Percentiles rank a stretch among this genome's conserved stretches.
These are phyloP conservation scores for Beauveria sp. DNA, from an alignment of 2,329 filamentous ascomycete genomes.

Conservation along the genomic window DNA sequence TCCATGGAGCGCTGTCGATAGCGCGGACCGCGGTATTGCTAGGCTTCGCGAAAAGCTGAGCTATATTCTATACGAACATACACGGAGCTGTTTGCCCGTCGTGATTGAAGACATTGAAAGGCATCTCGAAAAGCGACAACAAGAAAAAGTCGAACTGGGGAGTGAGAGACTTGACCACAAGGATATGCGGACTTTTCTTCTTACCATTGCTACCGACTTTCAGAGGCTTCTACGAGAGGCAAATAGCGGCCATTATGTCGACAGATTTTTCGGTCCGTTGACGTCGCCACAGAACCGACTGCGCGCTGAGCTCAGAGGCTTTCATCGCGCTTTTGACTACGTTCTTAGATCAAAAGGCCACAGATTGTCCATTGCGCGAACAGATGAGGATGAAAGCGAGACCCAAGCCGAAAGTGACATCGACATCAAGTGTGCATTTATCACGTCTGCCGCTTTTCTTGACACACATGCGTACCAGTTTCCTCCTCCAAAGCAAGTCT, in stretches of 20 bases:
- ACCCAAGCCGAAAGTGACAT: too few species aligned
- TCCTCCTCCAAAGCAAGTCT: background rate
- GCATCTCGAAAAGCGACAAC: background rate
- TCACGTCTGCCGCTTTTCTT: background rate
- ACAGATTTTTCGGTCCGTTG: conserved; percentile 8
- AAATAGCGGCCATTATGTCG: conserved; percentile 22
- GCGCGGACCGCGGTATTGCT: conserved; percentile 23
- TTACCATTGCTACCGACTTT: conserved; percentile 29
- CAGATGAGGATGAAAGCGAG: too few species aligned
- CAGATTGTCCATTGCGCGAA: background rate
- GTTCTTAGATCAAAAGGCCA: background rate
- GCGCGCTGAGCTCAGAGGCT: conserved; percentile 23
- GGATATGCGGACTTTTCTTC: conserved; percentile 26
- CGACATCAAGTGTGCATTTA: background rate
- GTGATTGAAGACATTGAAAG: conserved; percentile 13
- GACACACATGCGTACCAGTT: background rate
- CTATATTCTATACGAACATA: conserved; percentile 21
- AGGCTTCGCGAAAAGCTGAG: conserved; percentile 21
- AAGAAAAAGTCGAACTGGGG: background rate
- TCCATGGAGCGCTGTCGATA: conserved; percentile 20
- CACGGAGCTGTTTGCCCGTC: conserved; percentile 20
- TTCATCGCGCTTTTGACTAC: conserved; percentile 23
- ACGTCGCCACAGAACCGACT: conserved; percentile 12
- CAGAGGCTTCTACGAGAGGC: conserved; percentile 23
- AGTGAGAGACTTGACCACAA: background rate